Conservation (phyloP, 306 rosid species). For the Glycine soja region DNA sequence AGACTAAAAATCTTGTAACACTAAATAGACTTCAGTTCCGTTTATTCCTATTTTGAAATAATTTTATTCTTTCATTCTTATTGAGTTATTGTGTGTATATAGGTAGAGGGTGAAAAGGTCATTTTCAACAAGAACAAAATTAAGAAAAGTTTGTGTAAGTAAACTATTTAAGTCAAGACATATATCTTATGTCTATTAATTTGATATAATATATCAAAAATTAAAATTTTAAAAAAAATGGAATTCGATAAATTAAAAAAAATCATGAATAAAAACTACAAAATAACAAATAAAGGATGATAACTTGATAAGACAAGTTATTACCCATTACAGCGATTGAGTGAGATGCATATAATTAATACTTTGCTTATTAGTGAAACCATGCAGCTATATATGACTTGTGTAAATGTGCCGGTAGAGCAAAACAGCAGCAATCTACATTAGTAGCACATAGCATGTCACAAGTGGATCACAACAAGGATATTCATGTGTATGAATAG, state of each 20-base stretch:
- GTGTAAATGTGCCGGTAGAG: neutral
- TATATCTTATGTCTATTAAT: neutral
- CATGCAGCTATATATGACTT: neutral
- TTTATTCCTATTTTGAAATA: no score
- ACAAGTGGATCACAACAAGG: slow-evolving; percentile 17
- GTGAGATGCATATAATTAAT: neutral
- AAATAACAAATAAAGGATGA: no score
- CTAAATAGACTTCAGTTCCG: no score
- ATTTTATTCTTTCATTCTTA: neutral
- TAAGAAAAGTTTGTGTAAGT: no score
- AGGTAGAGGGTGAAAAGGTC: no score
- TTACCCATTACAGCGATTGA: neutral
- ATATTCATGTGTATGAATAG: neutral
- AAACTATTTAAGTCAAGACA: no score
- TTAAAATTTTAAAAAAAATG: no score
- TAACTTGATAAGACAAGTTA: neutral
- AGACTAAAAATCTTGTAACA: no score
- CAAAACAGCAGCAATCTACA: neutral
- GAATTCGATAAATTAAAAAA: neutral
- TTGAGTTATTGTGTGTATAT: neutral
- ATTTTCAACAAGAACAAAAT: neutral
- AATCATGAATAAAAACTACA: no score
- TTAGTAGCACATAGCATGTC: neutral
- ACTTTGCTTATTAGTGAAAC: neutral
- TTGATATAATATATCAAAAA: no score